phyloP scores from a whole-genome alignment of 352 stramenopile genomes.

The Thraustochytrium striatum region DNA sequence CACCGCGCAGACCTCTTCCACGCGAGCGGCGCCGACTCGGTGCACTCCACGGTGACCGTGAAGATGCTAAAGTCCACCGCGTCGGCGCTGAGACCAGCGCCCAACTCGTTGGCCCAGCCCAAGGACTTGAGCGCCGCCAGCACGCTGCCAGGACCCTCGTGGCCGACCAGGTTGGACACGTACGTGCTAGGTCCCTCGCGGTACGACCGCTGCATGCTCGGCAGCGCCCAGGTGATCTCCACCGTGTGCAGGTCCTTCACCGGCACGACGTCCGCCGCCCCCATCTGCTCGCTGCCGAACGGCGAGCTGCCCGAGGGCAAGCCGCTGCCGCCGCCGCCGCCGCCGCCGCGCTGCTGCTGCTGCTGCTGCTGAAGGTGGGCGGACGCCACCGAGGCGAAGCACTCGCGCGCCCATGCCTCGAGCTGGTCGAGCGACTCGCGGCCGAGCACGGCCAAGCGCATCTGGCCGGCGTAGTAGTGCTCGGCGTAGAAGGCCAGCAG shows the following conservation, averaged over 20 bases:
- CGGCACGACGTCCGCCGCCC: constrained; percentile 29
- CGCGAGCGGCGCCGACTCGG: constrained; percentile 58
- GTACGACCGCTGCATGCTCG: constrained; percentile 58
- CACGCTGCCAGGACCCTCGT: constrained; percentile 64
- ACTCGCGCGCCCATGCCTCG: constrained; percentile 63
- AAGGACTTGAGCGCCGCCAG: constrained; percentile 55
- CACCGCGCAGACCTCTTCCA: constrained; percentile 60
- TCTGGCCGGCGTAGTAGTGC: constrained; percentile 76
- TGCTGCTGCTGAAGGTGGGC: too few relatives aligned
- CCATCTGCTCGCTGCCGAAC: not conserved
- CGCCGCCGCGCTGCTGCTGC: not conserved
- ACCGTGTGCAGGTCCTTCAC: constrained; percentile 58
- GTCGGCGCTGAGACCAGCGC: constrained; percentile 58
- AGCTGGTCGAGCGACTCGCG: constrained; percentile 75
- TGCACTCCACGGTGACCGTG: constrained; percentile 64
- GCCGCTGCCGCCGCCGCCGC: constrained; percentile 58
- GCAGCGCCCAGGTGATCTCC: constrained; percentile 62
- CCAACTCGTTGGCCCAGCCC: constrained; percentile 65
- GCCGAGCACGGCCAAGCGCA: constrained; percentile 70
- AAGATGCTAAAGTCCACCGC: constrained; percentile 63
- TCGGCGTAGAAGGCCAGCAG: constrained; percentile 70
- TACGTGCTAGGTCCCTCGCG: constrained; percentile 59
- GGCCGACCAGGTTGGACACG: constrained; percentile 32
- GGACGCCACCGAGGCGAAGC: constrained; percentile 74
- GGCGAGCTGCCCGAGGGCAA: constrained; percentile 56